These are phyloP conservation scores for Saturnispora zaruensis DNA, from an alignment of 805 yeast species.

Conservation along the genomic window DNA sequence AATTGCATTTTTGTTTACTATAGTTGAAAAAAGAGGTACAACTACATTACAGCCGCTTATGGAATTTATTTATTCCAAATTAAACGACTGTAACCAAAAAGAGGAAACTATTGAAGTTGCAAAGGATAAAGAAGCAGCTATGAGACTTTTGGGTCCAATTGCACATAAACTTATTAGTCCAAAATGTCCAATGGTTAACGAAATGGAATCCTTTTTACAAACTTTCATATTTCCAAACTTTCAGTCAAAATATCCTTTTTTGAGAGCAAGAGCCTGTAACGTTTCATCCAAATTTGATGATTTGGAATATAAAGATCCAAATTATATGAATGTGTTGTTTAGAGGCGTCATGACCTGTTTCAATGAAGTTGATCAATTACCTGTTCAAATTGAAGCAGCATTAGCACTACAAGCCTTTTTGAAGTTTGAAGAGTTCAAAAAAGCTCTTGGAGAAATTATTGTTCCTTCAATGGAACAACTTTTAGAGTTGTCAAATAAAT, in stretches of 20 bases:
- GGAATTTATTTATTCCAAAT: constrained; percentile 47
- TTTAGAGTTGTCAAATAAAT: constrained; percentile 62
- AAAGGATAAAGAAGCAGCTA: constrained; percentile 66
- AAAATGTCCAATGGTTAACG: constrained; percentile 47
- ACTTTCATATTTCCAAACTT: constrained; percentile 67
- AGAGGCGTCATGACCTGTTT: constrained; percentile 41
- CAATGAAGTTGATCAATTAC: constrained; percentile 43
- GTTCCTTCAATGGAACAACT: constrained; percentile 77
- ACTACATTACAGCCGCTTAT: constrained; percentile 52
- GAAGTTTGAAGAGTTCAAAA: constrained; percentile 54
- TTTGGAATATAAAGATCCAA: constrained; percentile 39
- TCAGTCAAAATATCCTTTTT: constrained; percentile 48
- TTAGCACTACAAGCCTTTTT: constrained; percentile 77
- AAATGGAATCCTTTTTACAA: constrained; percentile 62
- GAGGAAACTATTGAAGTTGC: constrained; percentile 42
- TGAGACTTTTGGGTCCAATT: constrained; percentile 71
- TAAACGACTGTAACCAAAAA: constrained; percentile 30
- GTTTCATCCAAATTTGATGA: constrained; percentile 57
- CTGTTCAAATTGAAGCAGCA: constrained; percentile 79
- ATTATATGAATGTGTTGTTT: constrained; percentile 32
- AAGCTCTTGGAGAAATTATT: constrained; percentile 57
- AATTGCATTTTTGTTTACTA: constrained; percentile 55
- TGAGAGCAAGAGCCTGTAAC: constrained; percentile 71
- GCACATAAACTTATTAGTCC: constrained; percentile 47
- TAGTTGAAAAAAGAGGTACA: constrained; percentile 61